Percentiles rank a stretch among this genome's conserved stretches.
Conservation (phyloP, 495 filamentous ascomycete genomes). For the Lophiotrema nucula region DNA sequence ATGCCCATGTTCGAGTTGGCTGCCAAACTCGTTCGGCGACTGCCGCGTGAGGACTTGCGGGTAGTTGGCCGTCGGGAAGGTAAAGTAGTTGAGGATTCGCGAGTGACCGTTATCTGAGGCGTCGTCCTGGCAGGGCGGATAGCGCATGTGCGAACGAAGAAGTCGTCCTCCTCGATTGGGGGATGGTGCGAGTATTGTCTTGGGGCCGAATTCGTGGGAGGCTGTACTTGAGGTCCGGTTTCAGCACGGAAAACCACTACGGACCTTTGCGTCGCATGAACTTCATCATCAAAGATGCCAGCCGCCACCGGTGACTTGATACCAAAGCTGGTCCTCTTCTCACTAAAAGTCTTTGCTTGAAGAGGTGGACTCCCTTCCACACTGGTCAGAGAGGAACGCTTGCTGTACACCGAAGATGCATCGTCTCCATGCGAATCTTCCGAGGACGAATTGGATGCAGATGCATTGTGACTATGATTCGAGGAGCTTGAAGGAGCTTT, state of each 20-base stretch:
- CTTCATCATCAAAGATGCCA: conserved; percentile 23
- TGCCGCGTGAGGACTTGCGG: conserved; percentile 11
- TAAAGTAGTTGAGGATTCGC: background rate
- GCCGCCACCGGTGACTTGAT: conserved; percentile 16
- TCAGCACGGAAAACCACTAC: conserved; percentile 13
- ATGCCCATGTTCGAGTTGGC: conserved; percentile 9
- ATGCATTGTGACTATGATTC: background rate
- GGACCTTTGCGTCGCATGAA: conserved; percentile 4
- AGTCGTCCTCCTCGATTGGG: conserved; percentile 15
- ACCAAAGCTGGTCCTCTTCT: conserved; percentile 14
- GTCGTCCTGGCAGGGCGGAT: background rate
- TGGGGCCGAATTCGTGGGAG: background rate
- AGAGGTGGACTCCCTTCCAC: background rate
- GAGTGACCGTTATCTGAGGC: background rate
- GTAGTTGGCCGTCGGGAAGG: background rate
- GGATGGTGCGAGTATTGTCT: conserved; percentile 19
- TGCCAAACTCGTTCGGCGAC: background rate
- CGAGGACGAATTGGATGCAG: conserved; percentile 20
- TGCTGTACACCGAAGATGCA: conserved; percentile 28
- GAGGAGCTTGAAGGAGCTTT: background rate
- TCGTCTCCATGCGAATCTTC: conserved; percentile 32
- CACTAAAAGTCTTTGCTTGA: too few relatives aligned
- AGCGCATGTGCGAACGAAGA: conserved; percentile 13
- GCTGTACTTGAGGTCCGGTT: conserved; percentile 17
- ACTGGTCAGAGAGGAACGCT: conserved; percentile 27